Evolutionary conservation across 768 basidiomycete species (phyloP).

Genomic region (Russula sp.): DNA sequence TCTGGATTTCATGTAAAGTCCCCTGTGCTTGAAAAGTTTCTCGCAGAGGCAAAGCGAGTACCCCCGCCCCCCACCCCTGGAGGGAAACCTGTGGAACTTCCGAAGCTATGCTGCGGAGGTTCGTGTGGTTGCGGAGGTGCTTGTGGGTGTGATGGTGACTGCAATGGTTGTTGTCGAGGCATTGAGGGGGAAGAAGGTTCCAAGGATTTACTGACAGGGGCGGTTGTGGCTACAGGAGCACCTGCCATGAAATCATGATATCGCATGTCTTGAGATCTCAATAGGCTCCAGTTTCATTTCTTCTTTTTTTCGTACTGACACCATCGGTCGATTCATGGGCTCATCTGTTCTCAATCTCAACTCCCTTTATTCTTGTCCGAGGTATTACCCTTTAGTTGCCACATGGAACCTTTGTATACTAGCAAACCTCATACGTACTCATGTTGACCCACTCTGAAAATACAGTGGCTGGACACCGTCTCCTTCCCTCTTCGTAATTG

Average conservation of each 20-base stretch:
- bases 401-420: conserved; percentile 10
- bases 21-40: conserved; percentile 19
- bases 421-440: conserved; percentile 4
- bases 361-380: too few relatives aligned
- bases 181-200: background rate
- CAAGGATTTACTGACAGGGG: background rate
- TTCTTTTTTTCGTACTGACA: background rate
- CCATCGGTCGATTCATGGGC: background rate
- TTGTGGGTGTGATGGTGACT: conserved; percentile 21
- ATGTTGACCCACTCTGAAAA: background rate
- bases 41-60: conserved; percentile 19
- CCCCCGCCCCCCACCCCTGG: conserved; percentile 19
- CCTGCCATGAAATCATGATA: background rate
- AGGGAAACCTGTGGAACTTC: conserved; percentile 21
- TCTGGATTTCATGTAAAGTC: background rate
- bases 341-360: background rate
- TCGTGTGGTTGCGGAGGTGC: conserved; percentile 20
- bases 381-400: background rate
- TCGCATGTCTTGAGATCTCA: background rate
- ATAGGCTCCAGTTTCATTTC: background rate
- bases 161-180: conserved; percentile 17
- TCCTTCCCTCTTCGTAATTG: background rate
- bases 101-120: conserved; percentile 24
- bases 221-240: background rate
- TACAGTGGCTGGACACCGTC: background rate